Base-by-base conservation (phyloP, 139 green algal genomes). In the Micromonas commoda region DNA sequence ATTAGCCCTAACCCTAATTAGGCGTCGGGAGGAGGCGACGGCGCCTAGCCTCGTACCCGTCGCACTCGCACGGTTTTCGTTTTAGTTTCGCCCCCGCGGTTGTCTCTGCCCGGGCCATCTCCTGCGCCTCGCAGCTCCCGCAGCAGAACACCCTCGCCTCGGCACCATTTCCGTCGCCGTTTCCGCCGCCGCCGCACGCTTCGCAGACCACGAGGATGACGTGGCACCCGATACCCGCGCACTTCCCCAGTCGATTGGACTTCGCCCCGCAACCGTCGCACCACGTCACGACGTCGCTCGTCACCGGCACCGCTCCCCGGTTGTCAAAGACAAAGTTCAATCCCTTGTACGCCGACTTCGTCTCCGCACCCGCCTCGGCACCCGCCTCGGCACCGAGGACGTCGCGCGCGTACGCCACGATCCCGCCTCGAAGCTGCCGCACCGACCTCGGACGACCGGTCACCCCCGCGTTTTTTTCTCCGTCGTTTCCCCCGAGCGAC, bases 331-430 rank as follows among this genome's bases (percentile, higher is more conserved):
- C 68, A 37, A 61, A 75, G 38, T 75, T 75, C 20, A 13, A 63
- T 60, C 68, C 68, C 6, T 63, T 61, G 3, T 63, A 75, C 9
- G 33, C 45, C 9, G n/a, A n/a, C n/a, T n/a, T n/a, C n/a, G n/a
- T n/a, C n/a, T n/a, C n/a, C n/a, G n/a, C n/a, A n/a, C n/a, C n/a
- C n/a, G n/a, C n/a, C n/a, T n/a, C n/a, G n/a, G n/a, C 31, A 68
- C 61, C 19, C 4, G 31, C 61, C 61, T 51, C 66, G 32, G 16
- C 19, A 35, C 29, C 28, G 13, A 13, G 20, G 66, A 51, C 1
- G 1, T 73, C 32, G 28, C 66, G 52, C 64, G 64, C 29, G 35
- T 75, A 75, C 37, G 68, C 68, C 16, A 75, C 68, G 68, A 75
- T 75, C 1, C 68, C 68, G 37, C 68, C 68, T 35, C 53, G 34